phyloP scores from a whole-genome alignment of 2,329 filamentous ascomycete genomes.

The Aspergillus nomiae region DNA sequence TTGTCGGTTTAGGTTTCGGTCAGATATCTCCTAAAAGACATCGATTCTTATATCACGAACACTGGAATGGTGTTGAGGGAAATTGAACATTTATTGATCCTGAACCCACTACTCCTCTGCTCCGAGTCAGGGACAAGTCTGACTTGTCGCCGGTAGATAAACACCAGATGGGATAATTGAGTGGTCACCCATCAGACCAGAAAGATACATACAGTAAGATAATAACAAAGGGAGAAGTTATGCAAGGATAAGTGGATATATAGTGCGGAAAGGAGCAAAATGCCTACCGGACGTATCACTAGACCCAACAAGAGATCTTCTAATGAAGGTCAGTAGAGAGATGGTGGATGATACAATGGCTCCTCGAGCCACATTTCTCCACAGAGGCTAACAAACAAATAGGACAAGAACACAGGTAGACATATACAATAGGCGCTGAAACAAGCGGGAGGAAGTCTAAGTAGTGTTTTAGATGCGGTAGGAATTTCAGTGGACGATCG shows the following conservation, averaged over 20 bases:
- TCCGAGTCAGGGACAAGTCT: neutral
- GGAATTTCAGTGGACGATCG: neutral
- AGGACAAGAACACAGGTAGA: neutral
- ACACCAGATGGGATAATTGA: neutral
- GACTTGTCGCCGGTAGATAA: neutral
- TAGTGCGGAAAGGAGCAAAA: neutral
- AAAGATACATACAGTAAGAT: constrained; percentile 1
- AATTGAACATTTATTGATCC: neutral
- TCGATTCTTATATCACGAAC: neutral
- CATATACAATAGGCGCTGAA: constrained; percentile 4
- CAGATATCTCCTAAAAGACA: neutral
- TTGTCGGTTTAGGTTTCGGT: neutral
- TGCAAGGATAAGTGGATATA: neutral
- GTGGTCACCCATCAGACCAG: constrained; percentile 2
- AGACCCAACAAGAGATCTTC: neutral
- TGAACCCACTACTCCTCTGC: neutral
- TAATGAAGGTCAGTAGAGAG: neutral
- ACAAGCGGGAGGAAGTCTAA: neutral
- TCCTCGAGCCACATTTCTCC: neutral
- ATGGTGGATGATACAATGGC: neutral
- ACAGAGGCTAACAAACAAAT: neutral
- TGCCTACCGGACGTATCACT: neutral
- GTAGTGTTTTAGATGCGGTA: neutral
- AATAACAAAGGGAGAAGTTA: neutral
- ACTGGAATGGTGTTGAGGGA: neutral